Base-by-base conservation (phyloP, 2,329 filamentous ascomycete species). In the Calonectria hongkongensis region DNA sequence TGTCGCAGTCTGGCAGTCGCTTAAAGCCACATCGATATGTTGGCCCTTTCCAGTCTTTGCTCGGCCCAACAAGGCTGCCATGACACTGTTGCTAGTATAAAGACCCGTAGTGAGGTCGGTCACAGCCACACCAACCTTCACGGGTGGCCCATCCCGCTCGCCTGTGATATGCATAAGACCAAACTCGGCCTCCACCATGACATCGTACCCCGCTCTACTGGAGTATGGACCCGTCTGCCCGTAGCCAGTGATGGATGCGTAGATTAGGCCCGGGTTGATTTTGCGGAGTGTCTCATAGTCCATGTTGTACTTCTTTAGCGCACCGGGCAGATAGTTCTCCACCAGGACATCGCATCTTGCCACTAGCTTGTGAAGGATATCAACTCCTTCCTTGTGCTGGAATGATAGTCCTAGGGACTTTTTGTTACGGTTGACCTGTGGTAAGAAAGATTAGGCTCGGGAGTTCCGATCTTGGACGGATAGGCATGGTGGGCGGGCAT, bases 111-210 rank as follows among this genome's bases (percentile, higher is more conserved):
- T 98, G 64, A 99, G 86, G 84, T 99, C 97, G 0, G 97, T 98
- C 4, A 99, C 97, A 2, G 97, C 97, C 3, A 99, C 97, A 21
- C 97, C 97, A 2, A 99, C 97, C 85, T 99, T 99, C 47, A 98
- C 97, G 0, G 97, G 97, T 2, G 95, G 94, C 0, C 96, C 95
- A 79, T 98, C 94, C 69, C 96, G 90, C 73, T 91, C 90, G 39
- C 97, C 97, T 0, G 97, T 99, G 79, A 99, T 98, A 85, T 99
- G 97, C 97, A 99, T 99, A 70, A 99, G 86, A 0, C 97, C 97
- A 86, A 99, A 96, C 83, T 98, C 97, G 72, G 97, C 97, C 87
- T 99, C 97, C 13, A 99, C 96, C 96, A 99, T 99, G 78, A 99
- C 97, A 84, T 99, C 97, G 88, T 99, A 99, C 5, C 97, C 97